Conservation (phyloP, 2,329 filamentous ascomycete genomes). For the Talaromyces sp. region DNA sequence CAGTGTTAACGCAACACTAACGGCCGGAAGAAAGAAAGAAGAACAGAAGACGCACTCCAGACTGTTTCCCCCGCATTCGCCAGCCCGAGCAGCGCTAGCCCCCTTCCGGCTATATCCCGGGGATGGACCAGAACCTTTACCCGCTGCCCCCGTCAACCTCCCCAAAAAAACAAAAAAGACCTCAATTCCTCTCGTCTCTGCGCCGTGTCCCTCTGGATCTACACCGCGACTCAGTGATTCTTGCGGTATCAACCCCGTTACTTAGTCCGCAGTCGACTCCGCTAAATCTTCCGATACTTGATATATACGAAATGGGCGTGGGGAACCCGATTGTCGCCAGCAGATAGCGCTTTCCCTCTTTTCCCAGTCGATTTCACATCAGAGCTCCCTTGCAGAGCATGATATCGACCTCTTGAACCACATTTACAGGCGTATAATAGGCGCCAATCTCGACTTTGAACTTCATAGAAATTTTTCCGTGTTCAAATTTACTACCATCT, state of each 20-base stretch:
- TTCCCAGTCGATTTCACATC: neutral
- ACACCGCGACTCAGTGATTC: neutral
- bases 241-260: neutral
- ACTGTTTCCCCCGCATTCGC: conserved; percentile 6
- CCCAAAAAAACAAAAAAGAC: neutral
- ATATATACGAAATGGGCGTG: neutral
- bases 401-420: neutral
- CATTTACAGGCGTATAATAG: neutral
- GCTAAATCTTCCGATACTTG: neutral
- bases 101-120: neutral
- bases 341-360: neutral
- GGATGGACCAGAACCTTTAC: neutral
- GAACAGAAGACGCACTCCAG: neutral
- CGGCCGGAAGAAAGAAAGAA: neutral
- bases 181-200: neutral
- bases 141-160: neutral
- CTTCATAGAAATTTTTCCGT: neutral
- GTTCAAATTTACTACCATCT: neutral
- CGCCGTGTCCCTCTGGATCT: neutral
- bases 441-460: neutral
- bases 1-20: too few species aligned
- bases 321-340: neutral
- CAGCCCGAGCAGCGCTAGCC: neutral
- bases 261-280: neutral
- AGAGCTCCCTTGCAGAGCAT: neutral